Percentiles rank a stretch among this genome's conserved stretches.
phyloP scores from a whole-genome alignment of 148 eudicot species.

The Rhododendron simsii region DNA sequence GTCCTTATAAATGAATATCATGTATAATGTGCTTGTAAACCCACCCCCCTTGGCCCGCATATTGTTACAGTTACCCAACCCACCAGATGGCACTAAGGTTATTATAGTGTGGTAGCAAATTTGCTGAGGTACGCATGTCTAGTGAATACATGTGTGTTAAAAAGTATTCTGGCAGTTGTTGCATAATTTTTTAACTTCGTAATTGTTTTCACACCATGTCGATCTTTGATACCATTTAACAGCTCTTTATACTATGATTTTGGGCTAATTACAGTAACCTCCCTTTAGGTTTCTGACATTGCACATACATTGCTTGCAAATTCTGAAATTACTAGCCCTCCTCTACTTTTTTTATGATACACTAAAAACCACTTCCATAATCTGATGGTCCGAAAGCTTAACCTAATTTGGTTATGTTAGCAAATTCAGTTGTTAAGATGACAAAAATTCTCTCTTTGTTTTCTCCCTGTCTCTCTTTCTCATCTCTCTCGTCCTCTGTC shows the following conservation, averaged over 20 bases:
- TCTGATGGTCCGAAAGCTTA: not conserved
- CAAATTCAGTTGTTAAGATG: not conserved
- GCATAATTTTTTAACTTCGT: not conserved
- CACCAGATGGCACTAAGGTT: not conserved
- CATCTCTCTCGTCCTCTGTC: not conserved
- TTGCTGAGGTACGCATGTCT: not conserved
- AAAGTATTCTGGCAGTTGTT: not conserved
- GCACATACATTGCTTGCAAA: not conserved
- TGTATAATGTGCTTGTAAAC: too few species aligned
- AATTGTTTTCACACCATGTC: not conserved
- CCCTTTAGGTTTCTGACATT: not conserved
- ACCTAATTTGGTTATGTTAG: not conserved
- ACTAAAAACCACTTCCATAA: not conserved
- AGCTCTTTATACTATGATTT: not conserved
- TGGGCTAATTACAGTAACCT: not conserved
- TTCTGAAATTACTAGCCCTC: not conserved
- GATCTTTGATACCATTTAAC: not conserved
- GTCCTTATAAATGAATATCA: too few species aligned
- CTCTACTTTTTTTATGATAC: not conserved
- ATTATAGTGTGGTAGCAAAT: not conserved
- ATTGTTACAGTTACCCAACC: too few species aligned
- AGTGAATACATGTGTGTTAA: not conserved
- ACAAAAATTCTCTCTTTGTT: not conserved
- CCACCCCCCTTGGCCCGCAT: too few species aligned
- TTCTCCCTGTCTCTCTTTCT: not conserved